Conservation (phyloP, 2,329 filamentous ascomycete species). For the Massarina eburnea region DNA sequence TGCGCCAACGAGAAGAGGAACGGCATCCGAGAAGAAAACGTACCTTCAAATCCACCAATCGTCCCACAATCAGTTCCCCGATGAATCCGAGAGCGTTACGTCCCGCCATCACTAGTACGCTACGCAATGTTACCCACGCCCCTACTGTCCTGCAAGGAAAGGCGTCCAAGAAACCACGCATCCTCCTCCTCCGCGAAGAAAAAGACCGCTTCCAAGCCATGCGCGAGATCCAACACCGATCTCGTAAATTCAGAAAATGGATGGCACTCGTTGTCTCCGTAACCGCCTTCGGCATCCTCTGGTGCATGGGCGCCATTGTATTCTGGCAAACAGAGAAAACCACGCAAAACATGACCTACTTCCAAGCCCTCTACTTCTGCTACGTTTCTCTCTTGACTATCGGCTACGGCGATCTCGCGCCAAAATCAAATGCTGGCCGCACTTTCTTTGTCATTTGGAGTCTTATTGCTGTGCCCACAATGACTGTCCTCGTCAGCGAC, state of each 20-base stretch:
- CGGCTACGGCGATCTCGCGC: slow-evolving; percentile 80
- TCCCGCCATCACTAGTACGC: slow-evolving; percentile 22
- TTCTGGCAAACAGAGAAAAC: slow-evolving; percentile 66
- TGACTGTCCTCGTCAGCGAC: slow-evolving; percentile 68
- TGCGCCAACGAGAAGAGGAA: slow-evolving; percentile 39
- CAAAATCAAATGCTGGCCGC: slow-evolving; percentile 74
- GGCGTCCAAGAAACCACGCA: slow-evolving; percentile 41
- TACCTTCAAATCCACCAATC: slow-evolving; percentile 4
- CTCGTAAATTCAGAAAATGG: slow-evolving; percentile 68
- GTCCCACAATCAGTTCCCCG: slow-evolving; percentile 29
- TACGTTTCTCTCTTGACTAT: slow-evolving; percentile 84
- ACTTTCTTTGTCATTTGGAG: slow-evolving; percentile 95
- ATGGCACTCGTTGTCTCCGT: slow-evolving; percentile 69
- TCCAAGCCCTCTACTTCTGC: slow-evolving; percentile 80
- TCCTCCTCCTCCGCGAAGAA: slow-evolving; percentile 59
- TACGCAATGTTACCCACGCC: slow-evolving; percentile 8
- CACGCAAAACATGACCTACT: slow-evolving; percentile 67
- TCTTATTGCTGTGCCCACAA: slow-evolving; percentile 79
- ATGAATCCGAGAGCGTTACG: slow-evolving; percentile 20
- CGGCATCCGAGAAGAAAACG: slow-evolving; percentile 25
- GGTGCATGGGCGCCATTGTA: slow-evolving; percentile 76
- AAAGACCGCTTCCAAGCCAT: slow-evolving; percentile 76
- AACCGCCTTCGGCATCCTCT: slow-evolving; percentile 70
- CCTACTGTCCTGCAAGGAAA: slow-evolving; percentile 2
- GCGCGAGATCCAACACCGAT: slow-evolving; percentile 73